Base-by-base conservation (phyloP, 192 early-diverging fungal genomes). In the Irineochytrium annulatum region DNA sequence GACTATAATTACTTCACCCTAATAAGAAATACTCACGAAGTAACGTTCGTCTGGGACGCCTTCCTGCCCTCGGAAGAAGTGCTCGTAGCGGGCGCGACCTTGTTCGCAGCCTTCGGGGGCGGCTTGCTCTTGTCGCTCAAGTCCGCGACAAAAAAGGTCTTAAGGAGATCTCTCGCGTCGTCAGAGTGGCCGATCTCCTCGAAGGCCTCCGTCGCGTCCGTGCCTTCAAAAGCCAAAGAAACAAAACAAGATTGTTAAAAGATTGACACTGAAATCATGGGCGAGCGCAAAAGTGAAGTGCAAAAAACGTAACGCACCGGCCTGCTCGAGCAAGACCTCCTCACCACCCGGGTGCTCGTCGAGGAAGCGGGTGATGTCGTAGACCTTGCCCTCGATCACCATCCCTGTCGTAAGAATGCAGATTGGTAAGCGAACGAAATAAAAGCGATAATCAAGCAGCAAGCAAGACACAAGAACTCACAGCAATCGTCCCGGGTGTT, bases 131-230 rank as follows among this genome's bases (percentile, higher is more conserved):
- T n/a, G 35, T 65, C 63, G 22, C 34, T 55, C 39, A 91, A 68
- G 53, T 87, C 77, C 53, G 92, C 95, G 53, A 95, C 75, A 56
- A 79, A 80, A 66, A 86, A 81, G 24, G 75, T 72, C 64, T 84
- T 77, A 63, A 98, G 77, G 63, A 98, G 63, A 17, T 91, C 89
- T 54, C 85, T 87, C 26, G 95, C 95, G 65, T 98, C 95, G 54
- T 94, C 89, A 34, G 90, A 92, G 78, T 98, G 93, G 24, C 95
- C 95, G 68, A 98, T 92, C 71, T 95, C 93, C 55, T 98, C 92
- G 77, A 98, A 98, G 22, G 91, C 87, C 63, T 89, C 92, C 35
- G 89, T 90, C 30, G 91, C 89, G 70, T 98, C 93, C 51, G 57
- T 65, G 34, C 75, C 76, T 80, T 58, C 8, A 19, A n/a, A n/a